phyloP scores from a whole-genome alignment of 2,329 filamentous ascomycete genomes.

The Camillea tinctor region DNA sequence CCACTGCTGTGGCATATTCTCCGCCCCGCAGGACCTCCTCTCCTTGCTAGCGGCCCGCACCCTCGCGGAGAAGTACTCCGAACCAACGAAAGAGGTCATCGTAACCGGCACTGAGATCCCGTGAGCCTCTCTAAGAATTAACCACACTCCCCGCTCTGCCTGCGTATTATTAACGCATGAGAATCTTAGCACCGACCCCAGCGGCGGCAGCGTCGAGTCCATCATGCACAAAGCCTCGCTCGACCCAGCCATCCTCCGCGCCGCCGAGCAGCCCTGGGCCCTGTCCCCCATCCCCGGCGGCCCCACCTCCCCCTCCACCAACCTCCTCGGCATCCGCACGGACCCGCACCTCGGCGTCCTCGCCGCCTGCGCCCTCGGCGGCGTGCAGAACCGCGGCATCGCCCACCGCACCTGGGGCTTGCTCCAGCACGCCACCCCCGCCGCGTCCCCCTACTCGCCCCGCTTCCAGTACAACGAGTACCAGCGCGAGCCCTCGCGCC shows the following conservation, averaged over 20 bases:
- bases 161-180: neutral
- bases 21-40: constrained; percentile 17
- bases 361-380: constrained; percentile 10
- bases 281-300: constrained; percentile 12
- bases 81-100: constrained; percentile 18
- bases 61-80: constrained; percentile 8
- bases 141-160: too few relatives aligned
- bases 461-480: constrained; percentile 23
- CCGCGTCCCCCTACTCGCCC: constrained; percentile 15
- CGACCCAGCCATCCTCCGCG: neutral
- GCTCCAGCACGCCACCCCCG: constrained; percentile 10
- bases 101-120: constrained; percentile 10
- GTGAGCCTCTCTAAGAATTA: constrained; percentile 4
- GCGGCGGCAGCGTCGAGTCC: constrained; percentile 18
- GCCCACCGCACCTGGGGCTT: constrained; percentile 25
- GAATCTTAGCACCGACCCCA: constrained; percentile 4
- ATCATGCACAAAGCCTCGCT: constrained; percentile 9
- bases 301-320: constrained; percentile 2
- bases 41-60: constrained; percentile 13
- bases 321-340: constrained; percentile 13
- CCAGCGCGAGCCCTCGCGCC: constrained; percentile 11
- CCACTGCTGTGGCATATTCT: constrained; percentile 17
- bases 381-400: constrained; percentile 12
- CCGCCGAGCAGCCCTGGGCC: constrained; percentile 14
- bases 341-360: constrained; percentile 15